Percentiles rank a stretch among this genome's conserved stretches.
These are phyloP conservation scores for Oleoguttula mirabilis DNA, from an alignment of 495 filamentous ascomycete species.

Conservation along the genomic window DNA sequence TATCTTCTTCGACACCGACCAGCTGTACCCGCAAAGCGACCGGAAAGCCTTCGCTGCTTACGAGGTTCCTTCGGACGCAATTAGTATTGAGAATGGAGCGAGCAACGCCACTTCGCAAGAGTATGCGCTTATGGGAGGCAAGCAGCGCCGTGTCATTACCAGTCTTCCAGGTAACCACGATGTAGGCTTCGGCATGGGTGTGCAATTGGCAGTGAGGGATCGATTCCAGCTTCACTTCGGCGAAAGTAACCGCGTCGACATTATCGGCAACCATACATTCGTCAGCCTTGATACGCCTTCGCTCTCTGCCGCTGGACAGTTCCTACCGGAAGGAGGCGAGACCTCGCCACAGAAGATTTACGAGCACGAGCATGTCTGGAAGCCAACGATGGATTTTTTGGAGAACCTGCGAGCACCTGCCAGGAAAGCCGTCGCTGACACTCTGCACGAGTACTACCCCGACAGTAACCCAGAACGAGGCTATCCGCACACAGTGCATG, in stretches of 20 bases:
- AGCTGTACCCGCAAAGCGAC: slow-evolving; percentile 10
- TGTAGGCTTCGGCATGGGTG: slow-evolving; percentile 77
- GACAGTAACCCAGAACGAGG: slow-evolving; percentile 25
- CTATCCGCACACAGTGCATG: slow-evolving; percentile 22
- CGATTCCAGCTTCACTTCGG: slow-evolving; percentile 86
- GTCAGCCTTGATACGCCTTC: slow-evolving; percentile 83
- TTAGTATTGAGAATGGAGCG: slow-evolving; percentile 14
- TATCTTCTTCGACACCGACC: slow-evolving; percentile 19
- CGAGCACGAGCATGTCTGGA: slow-evolving; percentile 45
- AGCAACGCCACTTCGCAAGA: slow-evolving; percentile 8
- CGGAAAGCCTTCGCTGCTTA: slow-evolving; percentile 10
- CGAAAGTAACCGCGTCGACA: slow-evolving; percentile 70
- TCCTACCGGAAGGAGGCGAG: slow-evolving; percentile 31
- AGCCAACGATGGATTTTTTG: slow-evolving; percentile 66
- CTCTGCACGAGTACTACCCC: slow-evolving; percentile 37
- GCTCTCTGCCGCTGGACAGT: slow-evolving; percentile 57
- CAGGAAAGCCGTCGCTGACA: slow-evolving; percentile 39
- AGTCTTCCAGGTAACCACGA: slow-evolving; percentile 94
- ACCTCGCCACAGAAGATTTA: slow-evolving; percentile 26
- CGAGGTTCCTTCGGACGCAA: slow-evolving; percentile 8
- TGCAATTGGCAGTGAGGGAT: slow-evolving; percentile 64
- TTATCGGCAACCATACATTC: slow-evolving; percentile 91
- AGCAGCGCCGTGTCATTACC: slow-evolving; percentile 44
- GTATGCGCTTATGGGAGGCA: slow-evolving; percentile 34
- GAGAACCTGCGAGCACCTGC: slow-evolving; percentile 42